Evolutionary conservation across 2,329 filamentous ascomycete genomes (phyloP).

Genomic region (Trichoderma semiorbis): DNA sequence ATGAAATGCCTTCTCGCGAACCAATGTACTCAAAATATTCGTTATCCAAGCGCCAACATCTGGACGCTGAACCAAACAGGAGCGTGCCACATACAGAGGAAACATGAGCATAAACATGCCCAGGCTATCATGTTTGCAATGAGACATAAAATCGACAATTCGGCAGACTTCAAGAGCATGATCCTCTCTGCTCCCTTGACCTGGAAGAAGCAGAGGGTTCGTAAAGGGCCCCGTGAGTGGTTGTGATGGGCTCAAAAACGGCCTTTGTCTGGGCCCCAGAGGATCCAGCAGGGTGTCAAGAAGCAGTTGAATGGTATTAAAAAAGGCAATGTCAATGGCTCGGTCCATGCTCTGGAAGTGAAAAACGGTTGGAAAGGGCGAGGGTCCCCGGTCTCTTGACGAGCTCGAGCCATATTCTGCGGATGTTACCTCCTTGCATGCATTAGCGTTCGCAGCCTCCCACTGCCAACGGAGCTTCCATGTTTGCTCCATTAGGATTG

Average conservation of each 20-base stretch:
- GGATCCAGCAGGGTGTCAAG: not conserved
- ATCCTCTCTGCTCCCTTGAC: not conserved
- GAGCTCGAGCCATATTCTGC: not conserved
- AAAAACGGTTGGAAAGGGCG: not conserved
- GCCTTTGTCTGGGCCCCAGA: not conserved
- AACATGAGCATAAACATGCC: constrained; percentile 3
- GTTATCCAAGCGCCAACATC: not conserved
- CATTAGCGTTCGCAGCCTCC: not conserved
- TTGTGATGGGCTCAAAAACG: not conserved
- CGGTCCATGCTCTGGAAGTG: not conserved
- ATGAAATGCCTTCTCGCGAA: not conserved
- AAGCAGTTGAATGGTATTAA: not conserved
- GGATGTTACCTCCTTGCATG: not conserved
- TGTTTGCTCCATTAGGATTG: not conserved
- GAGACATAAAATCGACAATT: not conserved
- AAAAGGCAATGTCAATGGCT: not conserved
- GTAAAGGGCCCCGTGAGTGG: not conserved
- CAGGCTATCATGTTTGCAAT: not conserved
- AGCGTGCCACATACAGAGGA: not conserved
- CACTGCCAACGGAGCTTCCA: not conserved
- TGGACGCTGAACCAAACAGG: not conserved
- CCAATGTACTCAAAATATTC: not conserved
- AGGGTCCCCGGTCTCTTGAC: not conserved
- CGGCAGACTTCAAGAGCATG: not conserved
- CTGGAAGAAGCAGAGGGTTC: not conserved